These are phyloP conservation scores for Davidsoniella neocaledoniae DNA, from an alignment of 2,329 filamentous ascomycete species.

Conservation along the genomic window DNA sequence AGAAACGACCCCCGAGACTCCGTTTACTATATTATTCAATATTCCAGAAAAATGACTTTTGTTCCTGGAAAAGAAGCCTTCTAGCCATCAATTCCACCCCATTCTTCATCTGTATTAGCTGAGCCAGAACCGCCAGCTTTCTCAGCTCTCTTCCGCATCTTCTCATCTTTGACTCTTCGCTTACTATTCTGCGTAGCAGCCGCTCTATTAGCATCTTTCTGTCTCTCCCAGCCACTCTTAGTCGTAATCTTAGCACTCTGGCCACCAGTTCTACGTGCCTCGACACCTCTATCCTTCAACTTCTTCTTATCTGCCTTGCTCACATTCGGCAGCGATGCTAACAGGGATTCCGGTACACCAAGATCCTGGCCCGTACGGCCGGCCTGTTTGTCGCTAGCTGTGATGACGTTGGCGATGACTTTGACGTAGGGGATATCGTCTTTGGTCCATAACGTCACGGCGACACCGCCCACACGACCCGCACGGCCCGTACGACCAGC, in stretches of 20 bases:
- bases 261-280: conserved; percentile 38
- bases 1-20: too few relatives aligned
- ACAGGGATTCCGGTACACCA: conserved; percentile 65
- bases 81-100: conserved; percentile 30
- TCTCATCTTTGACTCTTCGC: conserved; percentile 28
- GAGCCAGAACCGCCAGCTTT: conserved; percentile 10
- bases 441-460: conserved; percentile 88
- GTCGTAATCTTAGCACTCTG: conserved; percentile 57
- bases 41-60: too few relatives aligned
- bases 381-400: conserved; percentile 58
- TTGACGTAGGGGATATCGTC: conserved; percentile 84
- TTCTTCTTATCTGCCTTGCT: conserved; percentile 71
- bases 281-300: conserved; percentile 67
- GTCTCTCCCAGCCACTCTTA: conserved; percentile 59
- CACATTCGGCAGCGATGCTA: conserved; percentile 71
- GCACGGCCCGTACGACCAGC: conserved; percentile 83
- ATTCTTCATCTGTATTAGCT: conserved; percentile 21
- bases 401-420: conserved; percentile 84
- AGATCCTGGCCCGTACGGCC: conserved; percentile 35
- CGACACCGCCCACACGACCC: conserved; percentile 71
- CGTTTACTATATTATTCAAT: too few relatives aligned
- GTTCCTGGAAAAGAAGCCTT: background rate
- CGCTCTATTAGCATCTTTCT: conserved; percentile 47
- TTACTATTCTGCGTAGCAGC: conserved; percentile 47
- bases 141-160: conserved; percentile 14